Evolutionary conservation across 768 basidiomycete genomes (phyloP).

Genomic region (Boletellus sp.): DNA sequence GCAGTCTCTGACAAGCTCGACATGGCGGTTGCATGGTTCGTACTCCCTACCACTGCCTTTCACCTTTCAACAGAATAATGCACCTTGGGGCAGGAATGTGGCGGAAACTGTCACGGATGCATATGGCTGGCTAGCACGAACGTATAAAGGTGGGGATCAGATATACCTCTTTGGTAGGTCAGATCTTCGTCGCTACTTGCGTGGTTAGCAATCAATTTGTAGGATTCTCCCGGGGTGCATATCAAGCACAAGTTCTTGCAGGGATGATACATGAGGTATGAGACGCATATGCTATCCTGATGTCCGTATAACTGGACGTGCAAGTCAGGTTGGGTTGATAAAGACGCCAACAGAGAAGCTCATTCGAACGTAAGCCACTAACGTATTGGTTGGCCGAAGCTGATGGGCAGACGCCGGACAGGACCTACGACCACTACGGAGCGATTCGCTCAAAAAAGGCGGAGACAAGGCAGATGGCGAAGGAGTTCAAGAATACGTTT

Average conservation of each 20-base stretch:
- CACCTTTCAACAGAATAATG: background rate
- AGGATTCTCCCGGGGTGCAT: slow-evolving; percentile 45
- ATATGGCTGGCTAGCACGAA: slow-evolving; percentile 33
- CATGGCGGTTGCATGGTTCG: slow-evolving; percentile 38
- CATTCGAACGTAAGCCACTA: slow-evolving; percentile 23
- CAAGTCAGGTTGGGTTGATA: slow-evolving; percentile 32
- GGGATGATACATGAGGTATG: slow-evolving; percentile 39
- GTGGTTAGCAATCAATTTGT: background rate
- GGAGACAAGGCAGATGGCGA: slow-evolving; percentile 17
- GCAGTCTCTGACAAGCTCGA: slow-evolving; percentile 28
- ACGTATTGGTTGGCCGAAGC: background rate
- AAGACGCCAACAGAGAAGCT: slow-evolving; percentile 30
- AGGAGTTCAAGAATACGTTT: slow-evolving; percentile 44
- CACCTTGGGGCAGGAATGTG: slow-evolving; percentile 29
- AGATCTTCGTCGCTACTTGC: background rate
- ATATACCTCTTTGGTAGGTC: slow-evolving; percentile 35
- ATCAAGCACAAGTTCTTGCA: slow-evolving; percentile 38
- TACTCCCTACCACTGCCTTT: background rate
- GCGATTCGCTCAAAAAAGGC: slow-evolving; percentile 15
- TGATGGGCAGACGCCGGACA: background rate
- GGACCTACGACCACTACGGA: slow-evolving; percentile 20
- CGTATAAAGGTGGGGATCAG: slow-evolving; percentile 30
- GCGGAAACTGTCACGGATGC: slow-evolving; percentile 32
- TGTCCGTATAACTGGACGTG: background rate
- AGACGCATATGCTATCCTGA: no score